Percentiles rank a stretch among this genome's conserved stretches.
Conservation (phyloP, 257 asterid species). For the Euphrasia confusa region DNA sequence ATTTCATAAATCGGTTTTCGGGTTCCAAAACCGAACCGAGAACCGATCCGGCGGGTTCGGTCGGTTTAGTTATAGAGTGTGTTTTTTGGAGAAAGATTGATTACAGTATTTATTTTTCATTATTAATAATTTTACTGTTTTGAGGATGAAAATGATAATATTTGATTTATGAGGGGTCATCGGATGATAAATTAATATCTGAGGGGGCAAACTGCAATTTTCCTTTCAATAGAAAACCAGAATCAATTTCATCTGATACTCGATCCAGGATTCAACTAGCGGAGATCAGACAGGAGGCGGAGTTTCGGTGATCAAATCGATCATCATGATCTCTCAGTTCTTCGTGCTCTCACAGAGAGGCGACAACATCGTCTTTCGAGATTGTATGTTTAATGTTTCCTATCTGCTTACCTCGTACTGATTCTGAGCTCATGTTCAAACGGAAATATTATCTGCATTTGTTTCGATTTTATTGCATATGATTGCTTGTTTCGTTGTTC, state of each 20-base stretch:
- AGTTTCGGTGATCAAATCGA: background rate
- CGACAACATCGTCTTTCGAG: conserved; percentile 97
- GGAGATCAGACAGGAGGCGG: conserved; percentile 15
- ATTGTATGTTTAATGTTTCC: conserved; percentile 44
- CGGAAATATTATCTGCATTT: background rate
- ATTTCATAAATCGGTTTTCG: no score
- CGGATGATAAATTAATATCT: background rate
- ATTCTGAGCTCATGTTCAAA: no score
- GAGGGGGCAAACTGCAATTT: no score
- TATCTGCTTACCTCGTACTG: no score
- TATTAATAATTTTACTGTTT: no score
- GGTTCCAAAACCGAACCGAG: no score
- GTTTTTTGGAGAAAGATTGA: no score
- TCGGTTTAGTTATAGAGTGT: no score
- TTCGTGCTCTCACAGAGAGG: conserved; percentile 98
- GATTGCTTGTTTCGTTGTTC: background rate
- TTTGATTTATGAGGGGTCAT: no score
- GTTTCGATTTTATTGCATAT: background rate
- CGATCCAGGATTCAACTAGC: conserved; percentile 18
- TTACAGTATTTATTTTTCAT: no score
- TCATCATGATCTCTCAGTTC: conserved; percentile 86
- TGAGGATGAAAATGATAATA: no score
- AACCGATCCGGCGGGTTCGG: no score
- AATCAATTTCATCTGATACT: background rate
- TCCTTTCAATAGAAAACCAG: background rate